phyloP scores from a whole-genome alignment of 345 rosid genomes.

The Corchorus olitorius region DNA sequence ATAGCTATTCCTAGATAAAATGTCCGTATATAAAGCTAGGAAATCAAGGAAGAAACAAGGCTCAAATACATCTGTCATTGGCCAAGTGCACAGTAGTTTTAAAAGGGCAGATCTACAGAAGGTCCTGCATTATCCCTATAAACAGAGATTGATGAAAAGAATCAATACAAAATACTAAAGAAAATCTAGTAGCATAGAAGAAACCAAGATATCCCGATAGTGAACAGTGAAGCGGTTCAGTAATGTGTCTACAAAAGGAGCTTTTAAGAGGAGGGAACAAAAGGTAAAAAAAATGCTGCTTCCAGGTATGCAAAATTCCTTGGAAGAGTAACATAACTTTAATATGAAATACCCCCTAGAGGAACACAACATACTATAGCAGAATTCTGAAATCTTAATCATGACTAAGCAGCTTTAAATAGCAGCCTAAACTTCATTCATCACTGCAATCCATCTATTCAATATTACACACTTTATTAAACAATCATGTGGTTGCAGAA shows the following conservation, averaged over 20 bases:
- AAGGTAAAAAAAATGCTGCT: too few relatives aligned
- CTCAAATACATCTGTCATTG: neutral
- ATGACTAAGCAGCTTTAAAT: too few relatives aligned
- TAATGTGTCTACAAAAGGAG: too few relatives aligned
- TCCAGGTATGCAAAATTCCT: too few relatives aligned
- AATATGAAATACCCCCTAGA: too few relatives aligned
- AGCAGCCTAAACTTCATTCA: neutral
- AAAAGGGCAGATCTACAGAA: slow-evolving; percentile 1
- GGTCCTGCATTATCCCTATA: neutral
- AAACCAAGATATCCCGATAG: neutral
- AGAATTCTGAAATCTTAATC: too few relatives aligned
- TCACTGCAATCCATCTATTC: slow-evolving; percentile 3
- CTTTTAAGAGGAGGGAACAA: too few relatives aligned
- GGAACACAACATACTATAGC: too few relatives aligned
- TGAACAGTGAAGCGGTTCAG: too few relatives aligned
- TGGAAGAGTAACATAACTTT: too few relatives aligned
- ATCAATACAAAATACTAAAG: neutral
- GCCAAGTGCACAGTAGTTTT: neutral
- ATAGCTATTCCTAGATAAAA: neutral
- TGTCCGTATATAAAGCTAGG: neutral
- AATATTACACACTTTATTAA: neutral
- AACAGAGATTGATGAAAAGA: neutral
- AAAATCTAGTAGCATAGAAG: neutral
- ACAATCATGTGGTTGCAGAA: neutral
- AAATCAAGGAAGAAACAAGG: neutral